Conservation (phyloP, 768 basidiomycete genomes). For the Lepiota brunneoincarnata region DNA sequence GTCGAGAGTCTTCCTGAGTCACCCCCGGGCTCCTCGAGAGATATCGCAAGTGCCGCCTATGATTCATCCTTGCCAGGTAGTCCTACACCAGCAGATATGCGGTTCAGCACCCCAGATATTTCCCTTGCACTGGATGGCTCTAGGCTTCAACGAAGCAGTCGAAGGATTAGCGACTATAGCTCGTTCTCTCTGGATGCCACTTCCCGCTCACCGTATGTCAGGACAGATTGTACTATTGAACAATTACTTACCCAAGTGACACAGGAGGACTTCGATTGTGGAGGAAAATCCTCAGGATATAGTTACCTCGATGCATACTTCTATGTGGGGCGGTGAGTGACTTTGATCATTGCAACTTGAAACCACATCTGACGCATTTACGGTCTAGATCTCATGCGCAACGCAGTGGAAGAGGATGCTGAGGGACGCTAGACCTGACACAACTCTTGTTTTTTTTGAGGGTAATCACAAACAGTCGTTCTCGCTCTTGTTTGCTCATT, state of each 20-base stretch:
- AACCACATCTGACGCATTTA: background rate
- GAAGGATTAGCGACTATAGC: conserved; percentile 58
- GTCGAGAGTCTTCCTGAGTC: conserved; percentile 59
- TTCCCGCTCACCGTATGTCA: conserved; percentile 45
- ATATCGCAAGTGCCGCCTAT: conserved; percentile 48
- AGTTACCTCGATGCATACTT: conserved; percentile 57
- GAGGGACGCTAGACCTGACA: background rate
- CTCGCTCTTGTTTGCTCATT: background rate
- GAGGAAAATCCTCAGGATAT: conserved; percentile 48
- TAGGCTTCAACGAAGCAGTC: conserved; percentile 52
- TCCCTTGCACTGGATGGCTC: conserved; percentile 45
- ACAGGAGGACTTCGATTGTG: conserved; percentile 37
- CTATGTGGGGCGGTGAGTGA: conserved; percentile 69
- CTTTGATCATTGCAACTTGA: background rate
- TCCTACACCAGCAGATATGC: conserved; percentile 34
- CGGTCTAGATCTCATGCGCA: conserved; percentile 3
- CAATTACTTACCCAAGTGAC: conserved; percentile 10
- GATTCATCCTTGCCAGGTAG: conserved; percentile 33
- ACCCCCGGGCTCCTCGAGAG: conserved; percentile 48
- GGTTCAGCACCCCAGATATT: conserved; percentile 41
- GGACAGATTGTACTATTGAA: background rate
- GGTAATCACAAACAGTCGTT: background rate
- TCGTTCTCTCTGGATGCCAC: conserved; percentile 51
- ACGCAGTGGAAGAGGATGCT: conserved; percentile 4
- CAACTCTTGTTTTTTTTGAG: background rate